phyloP scores from a whole-genome alignment of 176 grass and related monocot species.

The Triticum aestivum region DNA sequence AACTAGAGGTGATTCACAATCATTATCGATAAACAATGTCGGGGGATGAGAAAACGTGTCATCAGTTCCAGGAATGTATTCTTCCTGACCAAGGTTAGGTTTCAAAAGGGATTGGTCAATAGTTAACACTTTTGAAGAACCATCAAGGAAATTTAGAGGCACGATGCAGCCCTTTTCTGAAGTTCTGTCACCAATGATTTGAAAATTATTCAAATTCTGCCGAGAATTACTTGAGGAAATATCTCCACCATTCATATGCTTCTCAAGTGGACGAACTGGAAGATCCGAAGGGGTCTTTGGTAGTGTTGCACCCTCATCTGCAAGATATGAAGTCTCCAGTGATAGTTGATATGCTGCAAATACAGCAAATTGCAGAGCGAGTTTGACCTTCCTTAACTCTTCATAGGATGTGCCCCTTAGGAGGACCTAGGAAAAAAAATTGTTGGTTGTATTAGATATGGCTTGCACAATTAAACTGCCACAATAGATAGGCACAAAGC shows the following conservation, averaged over 20 bases:
- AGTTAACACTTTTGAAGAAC: constrained; percentile 31
- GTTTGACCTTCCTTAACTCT: constrained; percentile 94
- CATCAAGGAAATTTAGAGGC: constrained; percentile 14
- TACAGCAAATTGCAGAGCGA: constrained; percentile 72
- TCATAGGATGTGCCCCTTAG: constrained; percentile 72
- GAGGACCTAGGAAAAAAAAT: constrained; percentile 62
- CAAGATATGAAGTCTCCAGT: constrained; percentile 90
- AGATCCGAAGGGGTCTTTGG: constrained; percentile 57
- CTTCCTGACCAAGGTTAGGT: constrained; percentile 35
- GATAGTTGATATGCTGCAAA: constrained; percentile 98
- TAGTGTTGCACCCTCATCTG: constrained; percentile 80
- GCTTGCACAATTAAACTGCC: constrained; percentile 11
- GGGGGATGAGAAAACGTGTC: constrained; percentile 6
- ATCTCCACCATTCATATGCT: constrained; percentile 23
- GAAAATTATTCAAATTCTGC: constrained; percentile 20
- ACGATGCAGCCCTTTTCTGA: constrained; percentile 34
- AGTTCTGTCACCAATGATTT: constrained; percentile 35
- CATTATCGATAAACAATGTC: constrained; percentile 28
- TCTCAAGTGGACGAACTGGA: constrained; percentile 31
- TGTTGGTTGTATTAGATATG: constrained; percentile 19
- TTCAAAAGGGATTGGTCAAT: constrained; percentile 27
- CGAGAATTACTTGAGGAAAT: constrained; percentile 21
- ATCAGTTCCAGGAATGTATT: constrained; percentile 24
- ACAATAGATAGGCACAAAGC: neutral
- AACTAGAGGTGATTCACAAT: constrained; percentile 20